Percentiles rank a stretch among this genome's conserved stretches.
Evolutionary conservation across 306 rosid species (phyloP).

Genomic region (Prunus mume): DNA sequence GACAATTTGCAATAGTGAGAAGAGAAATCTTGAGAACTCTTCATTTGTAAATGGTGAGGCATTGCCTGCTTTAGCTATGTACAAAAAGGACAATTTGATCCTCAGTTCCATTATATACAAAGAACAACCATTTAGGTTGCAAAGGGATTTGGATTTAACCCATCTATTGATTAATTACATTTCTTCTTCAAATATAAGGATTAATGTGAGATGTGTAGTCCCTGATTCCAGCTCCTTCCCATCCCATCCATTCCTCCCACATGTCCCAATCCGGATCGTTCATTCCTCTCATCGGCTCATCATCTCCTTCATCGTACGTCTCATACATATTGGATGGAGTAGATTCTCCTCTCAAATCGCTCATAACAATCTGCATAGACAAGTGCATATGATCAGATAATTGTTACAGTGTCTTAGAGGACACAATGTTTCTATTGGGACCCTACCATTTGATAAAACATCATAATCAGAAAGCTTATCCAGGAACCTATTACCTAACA

Average conservation of each 20-base stretch:
- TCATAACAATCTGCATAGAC: conserved; percentile 61
- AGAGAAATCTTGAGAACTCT: neutral
- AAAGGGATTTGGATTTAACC: conserved; percentile 2
- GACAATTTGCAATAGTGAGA: neutral
- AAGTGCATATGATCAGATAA: neutral
- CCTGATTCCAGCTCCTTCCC: conserved; percentile 96
- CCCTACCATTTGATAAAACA: neutral
- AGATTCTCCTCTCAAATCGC: conserved; percentile 56
- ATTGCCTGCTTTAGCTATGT: conserved; percentile 22
- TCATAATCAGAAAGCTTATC: neutral
- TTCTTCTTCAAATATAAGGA: conserved; percentile 55
- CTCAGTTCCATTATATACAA: conserved; percentile 13
- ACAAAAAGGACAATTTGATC: conserved; percentile 12
- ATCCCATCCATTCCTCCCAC: conserved; percentile 99
- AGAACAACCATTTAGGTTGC: neutral
- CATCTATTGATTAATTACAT: conserved; percentile 13
- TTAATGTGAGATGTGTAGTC: conserved; percentile 82
- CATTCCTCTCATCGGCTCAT: conserved; percentile 64
- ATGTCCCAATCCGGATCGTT: conserved; percentile 60
- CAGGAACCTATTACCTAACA: neutral
- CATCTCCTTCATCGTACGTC: conserved; percentile 30
- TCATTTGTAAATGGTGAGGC: conserved; percentile 8
- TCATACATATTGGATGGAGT: conserved; percentile 24
- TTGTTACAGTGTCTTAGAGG: neutral
- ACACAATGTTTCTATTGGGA: neutral